Conservation (phyloP, 805 yeast species). For the Saccharomycopsis sp. region DNA sequence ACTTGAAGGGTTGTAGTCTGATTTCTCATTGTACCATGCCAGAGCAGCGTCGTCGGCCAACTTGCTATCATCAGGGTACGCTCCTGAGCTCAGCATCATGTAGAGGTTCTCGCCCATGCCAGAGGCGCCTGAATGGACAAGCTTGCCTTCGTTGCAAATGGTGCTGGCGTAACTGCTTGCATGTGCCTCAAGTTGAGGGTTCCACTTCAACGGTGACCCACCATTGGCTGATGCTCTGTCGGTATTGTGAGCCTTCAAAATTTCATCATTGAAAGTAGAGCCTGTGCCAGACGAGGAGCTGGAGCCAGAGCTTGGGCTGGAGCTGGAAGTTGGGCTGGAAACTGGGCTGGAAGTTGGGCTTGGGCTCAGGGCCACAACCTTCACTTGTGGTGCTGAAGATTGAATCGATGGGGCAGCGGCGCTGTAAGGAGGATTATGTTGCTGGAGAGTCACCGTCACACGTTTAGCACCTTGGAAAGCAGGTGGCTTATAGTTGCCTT, state of each 20-base stretch:
- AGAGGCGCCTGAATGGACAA: slow-evolving; percentile 54
- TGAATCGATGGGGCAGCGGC: too few species aligned
- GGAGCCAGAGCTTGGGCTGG: slow-evolving; percentile 1
- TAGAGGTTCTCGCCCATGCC: slow-evolving; percentile 73
- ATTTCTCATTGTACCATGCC: slow-evolving; percentile 69
- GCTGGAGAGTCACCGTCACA: too few species aligned
- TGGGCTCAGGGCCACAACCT: too few species aligned
- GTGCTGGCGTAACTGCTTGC: slow-evolving; percentile 48
- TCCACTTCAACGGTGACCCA: slow-evolving; percentile 49
- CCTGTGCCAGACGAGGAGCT: slow-evolving; percentile 6
- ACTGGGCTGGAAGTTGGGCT: too few species aligned
- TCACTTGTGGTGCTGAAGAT: too few species aligned
- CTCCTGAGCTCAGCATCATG: slow-evolving; percentile 47
- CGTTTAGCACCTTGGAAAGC: too few species aligned
- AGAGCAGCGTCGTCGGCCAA: slow-evolving; percentile 32
- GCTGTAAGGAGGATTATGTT: too few species aligned
- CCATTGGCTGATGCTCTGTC: slow-evolving; percentile 42
- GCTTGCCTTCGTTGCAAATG: slow-evolving; percentile 45
- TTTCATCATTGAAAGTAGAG: slow-evolving; percentile 25
- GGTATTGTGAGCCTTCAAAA: slow-evolving; percentile 53
- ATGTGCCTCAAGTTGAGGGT: slow-evolving; percentile 36
- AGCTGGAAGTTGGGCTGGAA: too few species aligned
- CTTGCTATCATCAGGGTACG: not conserved
- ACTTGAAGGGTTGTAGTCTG: slow-evolving; percentile 39
- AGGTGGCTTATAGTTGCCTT: too few species aligned